Percentiles rank a stretch among this genome's conserved stretches.
phyloP scores from a whole-genome alignment of 768 basidiomycete species.

The Pleurotus djamor region DNA sequence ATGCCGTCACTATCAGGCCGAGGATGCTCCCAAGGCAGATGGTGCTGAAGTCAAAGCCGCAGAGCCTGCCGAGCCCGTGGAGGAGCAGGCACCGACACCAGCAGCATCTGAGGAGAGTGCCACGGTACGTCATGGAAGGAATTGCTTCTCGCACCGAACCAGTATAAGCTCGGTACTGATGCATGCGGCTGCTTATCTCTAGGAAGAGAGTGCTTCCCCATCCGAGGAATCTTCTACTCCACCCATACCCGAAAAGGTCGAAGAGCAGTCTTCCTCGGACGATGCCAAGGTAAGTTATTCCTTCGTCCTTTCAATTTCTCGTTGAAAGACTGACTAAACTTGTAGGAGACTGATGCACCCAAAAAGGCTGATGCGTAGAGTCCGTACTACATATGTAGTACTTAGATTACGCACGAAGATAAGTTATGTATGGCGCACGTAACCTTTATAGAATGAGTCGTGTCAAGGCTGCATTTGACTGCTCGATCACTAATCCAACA shows the following conservation, averaged over 20 bases:
- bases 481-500: too few species aligned
- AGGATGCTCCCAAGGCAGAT: conserved; percentile 11
- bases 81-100: not conserved
- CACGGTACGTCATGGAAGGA: not conserved
- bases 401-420: too few species aligned
- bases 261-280: not conserved
- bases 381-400: not conserved
- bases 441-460: too few species aligned
- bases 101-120: not conserved
- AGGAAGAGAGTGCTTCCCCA: not conserved
- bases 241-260: not conserved
- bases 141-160: not conserved
- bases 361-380: not conserved
- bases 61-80: not conserved
- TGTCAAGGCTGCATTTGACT: too few species aligned
- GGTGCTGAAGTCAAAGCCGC: conserved; percentile 3
- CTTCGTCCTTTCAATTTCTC: too few species aligned
- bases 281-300: not conserved
- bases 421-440: too few species aligned
- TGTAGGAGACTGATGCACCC: conserved; percentile 14
- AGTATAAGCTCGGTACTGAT: not conserved
- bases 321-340: not conserved
- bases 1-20: conserved; percentile 2
- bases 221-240: not conserved
- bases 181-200: not conserved